Evolutionary conservation across 1,139 yeast species (phyloP), one percentile per base, ranked within the genome.

Genomic region (Kodamaea sp.): DNA sequence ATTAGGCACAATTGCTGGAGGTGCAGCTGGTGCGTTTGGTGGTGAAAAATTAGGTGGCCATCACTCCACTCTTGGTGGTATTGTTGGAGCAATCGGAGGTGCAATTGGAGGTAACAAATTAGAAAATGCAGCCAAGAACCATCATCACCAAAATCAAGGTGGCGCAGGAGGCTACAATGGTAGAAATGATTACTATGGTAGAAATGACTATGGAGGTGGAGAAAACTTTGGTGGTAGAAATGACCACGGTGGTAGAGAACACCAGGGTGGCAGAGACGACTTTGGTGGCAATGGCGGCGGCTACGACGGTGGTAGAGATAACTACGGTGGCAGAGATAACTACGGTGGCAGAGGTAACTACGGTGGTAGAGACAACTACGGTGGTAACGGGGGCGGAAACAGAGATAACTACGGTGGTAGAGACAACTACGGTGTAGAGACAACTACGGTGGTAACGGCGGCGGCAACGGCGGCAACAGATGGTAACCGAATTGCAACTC

Each of bases 41-140:
- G 78, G 79, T 41, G 53, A 62, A 37, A 62, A 70, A 48, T 37
- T 69, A 15, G 63, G 73, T 15, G 64, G 66, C 32, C 55, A 63
- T 38, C 83, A 78, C 61, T 65, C 76, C 12, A 72, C 69, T 12
- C 52, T 79, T 29, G 80, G 81, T 39, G 71, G 75, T 36, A 60
- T 78, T 42, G 73, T 71, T 20, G 86, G 86, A 55, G 83, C 79
- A 29, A 50, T 80, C 52, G 76, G 72, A 30, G 84, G 86, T 54
- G 84, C 84, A 26, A 50, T 77, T 47, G 72, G 73, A 35, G 84
- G 81, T 38, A 73, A 76, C 64, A 72, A 78, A 62, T 50, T 70
- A 33, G 81, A 75, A 52, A 69, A 78, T 55, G 53, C 46, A 29
- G 50, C 52, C 37, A 65, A 67, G 48, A 57, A 54, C 37, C 52